Base-by-base conservation (phyloP, 2,329 filamentous ascomycete species). In the Massarina eburnea region DNA sequence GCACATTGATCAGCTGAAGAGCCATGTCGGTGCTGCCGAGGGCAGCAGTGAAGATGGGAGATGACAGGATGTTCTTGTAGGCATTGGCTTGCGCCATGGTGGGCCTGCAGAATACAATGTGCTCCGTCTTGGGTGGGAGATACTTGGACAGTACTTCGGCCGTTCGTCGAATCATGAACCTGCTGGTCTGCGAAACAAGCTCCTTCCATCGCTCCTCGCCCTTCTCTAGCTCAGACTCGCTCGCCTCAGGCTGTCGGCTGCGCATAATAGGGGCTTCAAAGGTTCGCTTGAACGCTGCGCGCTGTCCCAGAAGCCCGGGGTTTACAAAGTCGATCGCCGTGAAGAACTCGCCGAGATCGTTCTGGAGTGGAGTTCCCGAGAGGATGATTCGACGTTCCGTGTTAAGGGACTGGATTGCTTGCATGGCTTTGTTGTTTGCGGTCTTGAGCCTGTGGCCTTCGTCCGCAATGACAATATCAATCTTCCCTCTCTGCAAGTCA, bases 401-500 rank as follows among this genome's bases (percentile, higher is more conserved):
- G 54, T 80, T 82, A 15, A 87, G 69, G 2, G 80, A 79, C 55
- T 83, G 80, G 51, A 87, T 86, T 2, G 84, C 84, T 47, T 79
- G 75, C 22, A 83, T 83, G 26, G 81, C 80, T 61, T 87, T 86
- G 66, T 86, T 87, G 61, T 84, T 82, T 8, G 83, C 78, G 1
- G 83, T 86, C 67, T 87, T 87, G 30, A 87, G 70, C 37, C 84
- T 73, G 59, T 87, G 84, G 0, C 84, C 83, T 68, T 87, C 84
- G 56, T 87, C 84, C n/a, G 82, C 82, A 55, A 87, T 80, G 44
- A 87, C 78, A 45, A 87, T 85, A 59, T 89, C 86, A 39, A 89
- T 80, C 1, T 73, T 68, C 6, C 81, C 82, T 58, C 81, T 81
- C 51, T 81, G 79, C 35, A 89, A 68, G 41, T 85, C 82, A 40